phyloP scores from a whole-genome alignment of 805 yeast genomes.

The Kuraishia cidri region DNA sequence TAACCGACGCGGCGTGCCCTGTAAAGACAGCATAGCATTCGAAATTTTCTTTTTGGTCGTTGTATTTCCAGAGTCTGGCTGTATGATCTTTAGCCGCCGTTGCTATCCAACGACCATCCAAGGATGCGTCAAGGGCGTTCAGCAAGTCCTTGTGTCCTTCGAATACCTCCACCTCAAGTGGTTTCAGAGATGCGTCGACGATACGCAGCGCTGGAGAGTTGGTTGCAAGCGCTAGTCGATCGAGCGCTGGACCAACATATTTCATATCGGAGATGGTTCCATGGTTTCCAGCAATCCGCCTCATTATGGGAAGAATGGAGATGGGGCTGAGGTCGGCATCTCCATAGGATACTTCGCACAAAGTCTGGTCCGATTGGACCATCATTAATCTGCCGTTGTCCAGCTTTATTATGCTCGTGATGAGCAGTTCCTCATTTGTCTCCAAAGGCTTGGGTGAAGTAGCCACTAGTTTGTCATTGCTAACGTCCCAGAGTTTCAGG shows the following conservation, averaged over 20 bases:
- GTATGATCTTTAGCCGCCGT: slow-evolving; percentile 87
- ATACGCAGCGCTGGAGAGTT: slow-evolving; percentile 85
- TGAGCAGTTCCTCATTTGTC: slow-evolving; percentile 65
- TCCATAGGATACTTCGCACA: slow-evolving; percentile 36
- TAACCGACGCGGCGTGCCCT: slow-evolving; percentile 85
- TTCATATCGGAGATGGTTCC: slow-evolving; percentile 91
- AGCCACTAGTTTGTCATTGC: slow-evolving; percentile 36
- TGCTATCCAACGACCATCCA: slow-evolving; percentile 83
- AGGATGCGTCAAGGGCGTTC: slow-evolving; percentile 68
- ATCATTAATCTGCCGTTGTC: slow-evolving; percentile 30
- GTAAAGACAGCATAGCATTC: slow-evolving; percentile 50
- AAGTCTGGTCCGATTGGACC: slow-evolving; percentile 79
- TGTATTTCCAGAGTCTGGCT: slow-evolving; percentile 75
- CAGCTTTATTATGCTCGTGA: slow-evolving; percentile 41
- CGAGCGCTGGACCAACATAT: slow-evolving; percentile 55
- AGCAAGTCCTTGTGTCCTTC: slow-evolving; percentile 85
- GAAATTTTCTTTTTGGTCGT: slow-evolving; percentile 28
- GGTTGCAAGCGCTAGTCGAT: slow-evolving; percentile 76
- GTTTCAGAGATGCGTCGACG: slow-evolving; percentile 47
- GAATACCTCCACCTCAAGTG: slow-evolving; percentile 52
- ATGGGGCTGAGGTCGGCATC: slow-evolving; percentile 18
- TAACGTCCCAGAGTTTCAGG: slow-evolving; percentile 56
- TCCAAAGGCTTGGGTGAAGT: slow-evolving; percentile 37
- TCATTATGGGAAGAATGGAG: slow-evolving; percentile 29
- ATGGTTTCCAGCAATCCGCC: slow-evolving; percentile 83